A percentile compares a stretch with the other conserved stretches of the same genome.
Conservation (phyloP, 1,284 basidiomycete species). For the Golubevia sp. region DNA sequence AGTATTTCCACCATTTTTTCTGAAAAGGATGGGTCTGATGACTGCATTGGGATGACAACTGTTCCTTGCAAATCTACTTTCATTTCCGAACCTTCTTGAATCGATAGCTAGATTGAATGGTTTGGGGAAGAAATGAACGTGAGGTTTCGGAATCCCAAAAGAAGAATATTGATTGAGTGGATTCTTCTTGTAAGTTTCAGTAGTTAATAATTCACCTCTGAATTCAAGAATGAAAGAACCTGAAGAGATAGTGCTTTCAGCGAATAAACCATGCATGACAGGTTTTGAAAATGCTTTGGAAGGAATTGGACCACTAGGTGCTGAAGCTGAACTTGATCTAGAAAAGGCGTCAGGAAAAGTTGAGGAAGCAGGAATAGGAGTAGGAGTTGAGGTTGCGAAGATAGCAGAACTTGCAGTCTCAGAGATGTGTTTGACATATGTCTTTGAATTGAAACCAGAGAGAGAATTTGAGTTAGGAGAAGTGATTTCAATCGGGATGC, state of each 20-base stretch:
- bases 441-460: constrained; percentile 19
- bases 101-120: constrained; percentile 83
- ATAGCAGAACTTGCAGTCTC: constrained; percentile 48
- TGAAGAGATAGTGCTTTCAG: constrained; percentile 56
- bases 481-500: constrained; percentile 37
- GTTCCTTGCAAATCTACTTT: constrained; percentile 76
- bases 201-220: constrained; percentile 57
- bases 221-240: constrained; percentile 62
- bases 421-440: constrained; percentile 49
- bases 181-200: constrained; percentile 61
- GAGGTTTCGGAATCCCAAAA: constrained; percentile 67
- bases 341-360: constrained; percentile 68
- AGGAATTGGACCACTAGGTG: constrained; percentile 62
- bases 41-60: constrained; percentile 90
- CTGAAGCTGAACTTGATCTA: neutral
- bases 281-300: constrained; percentile 61
- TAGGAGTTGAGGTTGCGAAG: constrained; percentile 45
- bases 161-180: constrained; percentile 67
- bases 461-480: constrained; percentile 8
- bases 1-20: constrained; percentile 13
- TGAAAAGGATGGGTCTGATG: constrained; percentile 75
- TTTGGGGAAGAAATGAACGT: constrained; percentile 79
- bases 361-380: constrained; percentile 5
- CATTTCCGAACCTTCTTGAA: constrained; percentile 75
- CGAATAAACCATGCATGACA: constrained; percentile 63